These are phyloP conservation scores for Penicillium crustosum DNA, from an alignment of 2,329 filamentous ascomycete species.

Conservation along the genomic window DNA sequence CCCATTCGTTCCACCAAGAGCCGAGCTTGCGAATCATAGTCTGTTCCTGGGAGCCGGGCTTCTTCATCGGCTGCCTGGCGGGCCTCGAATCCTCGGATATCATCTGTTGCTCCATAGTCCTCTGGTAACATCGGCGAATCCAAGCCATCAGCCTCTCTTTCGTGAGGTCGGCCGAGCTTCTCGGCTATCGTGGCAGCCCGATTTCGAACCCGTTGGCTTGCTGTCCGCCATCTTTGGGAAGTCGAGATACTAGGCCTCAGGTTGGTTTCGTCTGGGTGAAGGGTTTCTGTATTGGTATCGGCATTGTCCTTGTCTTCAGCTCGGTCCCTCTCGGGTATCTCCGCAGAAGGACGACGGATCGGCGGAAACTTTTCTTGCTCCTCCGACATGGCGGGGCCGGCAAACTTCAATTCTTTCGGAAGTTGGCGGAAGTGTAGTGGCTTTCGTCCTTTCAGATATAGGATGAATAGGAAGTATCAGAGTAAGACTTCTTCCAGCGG, in stretches of 20 bases:
- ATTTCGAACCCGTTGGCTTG: constrained; percentile 20
- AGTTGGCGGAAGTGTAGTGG: not conserved
- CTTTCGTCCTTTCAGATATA: not conserved
- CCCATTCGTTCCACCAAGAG: constrained; percentile 23
- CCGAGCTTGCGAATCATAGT: constrained; percentile 24
- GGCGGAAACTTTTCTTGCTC: constrained; percentile 14
- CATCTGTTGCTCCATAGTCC: constrained; percentile 26
- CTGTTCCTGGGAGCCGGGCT: constrained; percentile 3
- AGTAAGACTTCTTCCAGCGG: not conserved
- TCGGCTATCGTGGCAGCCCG: constrained; percentile 23
- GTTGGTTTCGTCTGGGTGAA: constrained; percentile 5
- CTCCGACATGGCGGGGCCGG: constrained; percentile 9
- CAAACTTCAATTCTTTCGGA: not conserved
- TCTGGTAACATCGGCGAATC: constrained; percentile 22
- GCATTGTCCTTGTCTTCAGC: not conserved
- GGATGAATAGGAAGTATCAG: not conserved
- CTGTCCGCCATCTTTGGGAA: constrained; percentile 21
- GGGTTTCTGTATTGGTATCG: constrained; percentile 1
- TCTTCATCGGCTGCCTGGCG: constrained; percentile 25
- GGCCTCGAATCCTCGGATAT: constrained; percentile 20
- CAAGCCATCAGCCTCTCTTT: constrained; percentile 24
- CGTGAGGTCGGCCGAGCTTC: constrained; percentile 23
- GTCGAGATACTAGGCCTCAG: constrained; percentile 10
- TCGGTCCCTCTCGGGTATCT: constrained; percentile 1
- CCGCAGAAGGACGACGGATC: constrained; percentile 6